phyloP scores from a whole-genome alignment of 495 filamentous ascomycete genomes.

The Hypoxylon trugodes region DNA sequence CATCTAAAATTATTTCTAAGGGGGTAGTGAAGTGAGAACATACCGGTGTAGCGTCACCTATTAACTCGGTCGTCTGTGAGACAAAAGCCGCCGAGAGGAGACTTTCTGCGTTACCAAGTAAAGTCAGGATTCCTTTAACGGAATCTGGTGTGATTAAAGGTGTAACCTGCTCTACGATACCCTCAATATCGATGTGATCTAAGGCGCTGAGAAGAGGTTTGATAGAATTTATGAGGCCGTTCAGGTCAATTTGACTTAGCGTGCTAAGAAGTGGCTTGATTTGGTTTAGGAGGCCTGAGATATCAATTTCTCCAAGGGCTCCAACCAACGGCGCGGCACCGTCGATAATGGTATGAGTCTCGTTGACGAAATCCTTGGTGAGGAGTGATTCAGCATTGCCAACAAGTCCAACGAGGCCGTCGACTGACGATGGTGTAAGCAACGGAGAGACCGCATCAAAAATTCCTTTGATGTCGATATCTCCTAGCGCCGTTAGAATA shows the following conservation, averaged over 20 bases:
- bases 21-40: slow-evolving; percentile 23
- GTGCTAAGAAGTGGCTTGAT: slow-evolving; percentile 48
- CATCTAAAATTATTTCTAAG: background rate
- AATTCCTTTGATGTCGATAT: slow-evolving; percentile 53
- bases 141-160: slow-evolving; percentile 54
- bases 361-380: slow-evolving; percentile 55
- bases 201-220: slow-evolving; percentile 48
- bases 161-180: slow-evolving; percentile 47
- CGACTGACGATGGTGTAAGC: slow-evolving; percentile 51
- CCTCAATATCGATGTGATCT: slow-evolving; percentile 48
- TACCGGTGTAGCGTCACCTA: slow-evolving; percentile 62
- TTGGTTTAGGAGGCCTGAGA: slow-evolving; percentile 41
- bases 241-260: slow-evolving; percentile 42
- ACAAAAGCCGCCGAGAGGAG: slow-evolving; percentile 52
- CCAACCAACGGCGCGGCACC: slow-evolving; percentile 45
- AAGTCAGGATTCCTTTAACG: slow-evolving; percentile 50
- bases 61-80: slow-evolving; percentile 57
- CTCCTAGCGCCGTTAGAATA: slow-evolving; percentile 51
- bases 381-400: slow-evolving; percentile 53
- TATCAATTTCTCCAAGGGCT: slow-evolving; percentile 47
- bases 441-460: slow-evolving; percentile 51
- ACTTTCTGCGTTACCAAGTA: slow-evolving; percentile 52
- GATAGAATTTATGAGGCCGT: slow-evolving; percentile 46
- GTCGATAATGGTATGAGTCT: slow-evolving; percentile 51
- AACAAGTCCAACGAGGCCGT: slow-evolving; percentile 56